Evolutionary conservation across 2,329 filamentous ascomycete species (phyloP).

Genomic region (Alternaria incomplexa): DNA sequence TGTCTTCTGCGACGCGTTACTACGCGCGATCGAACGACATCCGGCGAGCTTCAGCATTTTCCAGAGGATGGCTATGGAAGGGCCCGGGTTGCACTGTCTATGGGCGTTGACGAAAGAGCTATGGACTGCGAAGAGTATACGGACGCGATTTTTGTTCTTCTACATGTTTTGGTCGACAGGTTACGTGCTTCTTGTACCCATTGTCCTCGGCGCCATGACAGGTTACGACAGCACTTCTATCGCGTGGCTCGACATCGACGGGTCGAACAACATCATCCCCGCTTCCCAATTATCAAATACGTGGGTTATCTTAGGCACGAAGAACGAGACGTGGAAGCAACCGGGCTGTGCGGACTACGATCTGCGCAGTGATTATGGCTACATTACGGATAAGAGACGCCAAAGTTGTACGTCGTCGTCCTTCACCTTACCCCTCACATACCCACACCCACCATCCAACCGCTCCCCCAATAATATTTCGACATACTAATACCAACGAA

Average conservation of each 20-base stretch:
- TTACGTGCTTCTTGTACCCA: slow-evolving; percentile 42
- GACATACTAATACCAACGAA: neutral
- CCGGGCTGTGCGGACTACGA: slow-evolving; percentile 7
- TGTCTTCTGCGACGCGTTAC: slow-evolving; percentile 43
- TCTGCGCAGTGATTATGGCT: neutral
- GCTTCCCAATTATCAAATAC: slow-evolving; percentile 15
- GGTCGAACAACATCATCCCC: slow-evolving; percentile 35
- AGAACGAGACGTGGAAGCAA: slow-evolving; percentile 20
- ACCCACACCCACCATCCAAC: neutral
- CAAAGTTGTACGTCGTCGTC: neutral
- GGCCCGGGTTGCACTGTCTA: slow-evolving; percentile 27
- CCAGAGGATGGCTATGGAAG: slow-evolving; percentile 39
- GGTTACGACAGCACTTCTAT: slow-evolving; percentile 43
- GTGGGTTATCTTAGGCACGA: slow-evolving; percentile 11
- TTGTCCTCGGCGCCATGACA: slow-evolving; percentile 45
- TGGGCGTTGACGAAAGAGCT: slow-evolving; percentile 37
- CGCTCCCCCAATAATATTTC: neutral
- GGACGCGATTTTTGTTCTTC: slow-evolving; percentile 31
- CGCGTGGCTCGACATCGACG: slow-evolving; percentile 35
- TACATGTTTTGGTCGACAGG: slow-evolving; percentile 40
- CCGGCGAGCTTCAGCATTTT: slow-evolving; percentile 45
- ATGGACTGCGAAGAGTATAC: slow-evolving; percentile 23
- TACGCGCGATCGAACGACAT: slow-evolving; percentile 44
- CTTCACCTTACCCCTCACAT: neutral
- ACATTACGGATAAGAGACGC: neutral